Evolutionary conservation across 2,329 filamentous ascomycete species (phyloP), one percentile per base, ranked within the genome.

Genomic region (Trichocomaceae sp.): DNA sequence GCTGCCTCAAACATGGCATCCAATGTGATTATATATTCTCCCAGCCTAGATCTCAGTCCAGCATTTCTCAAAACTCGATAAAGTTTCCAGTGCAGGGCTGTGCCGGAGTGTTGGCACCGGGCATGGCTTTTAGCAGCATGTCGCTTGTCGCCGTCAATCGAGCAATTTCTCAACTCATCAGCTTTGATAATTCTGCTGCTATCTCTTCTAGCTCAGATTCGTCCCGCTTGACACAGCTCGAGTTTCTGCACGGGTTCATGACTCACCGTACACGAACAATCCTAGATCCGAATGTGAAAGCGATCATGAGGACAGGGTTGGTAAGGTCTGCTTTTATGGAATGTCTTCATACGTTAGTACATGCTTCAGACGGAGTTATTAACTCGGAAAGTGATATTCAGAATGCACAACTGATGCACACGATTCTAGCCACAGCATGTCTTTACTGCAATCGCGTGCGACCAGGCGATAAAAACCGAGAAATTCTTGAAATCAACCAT

Each of bases 401-500:
- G 50, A 52, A 19, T 26, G 37, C 50, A 5, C 55, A 57, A 26
- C 26, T 57, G 50, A 57, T 57, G 55, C 55, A 57, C 22, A 50
- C 55, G 2, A 48, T 57, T 9, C 31, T 57, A 19, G 55, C 45
- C 1, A 45, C 39, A 10, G 41, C 50, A 19, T 53, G 45, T 50
- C 55, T 57, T 12, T 50, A 57, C 42, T n/a, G 50, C 17, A 57
- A 57, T 26, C 55, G 50, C n/a, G n/a, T 39, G 9, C 50, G 29
- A 13, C 50, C 50, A 6, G 44, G 47, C 19, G 23, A 57, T 15
- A 53, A 45, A 31, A 19, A 39, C n/a, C 55, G 55, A 26, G 49
- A 51, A 31, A 12, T 53, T 17, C 45, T 44, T 15, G 56, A 58
- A 60, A 62, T 66, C 3, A 68, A 69, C 54, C 72, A 73, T 57